These are phyloP conservation scores for Wallacemonas rigidus DNA, from an alignment of 208 protist species.

Conservation along the genomic window DNA sequence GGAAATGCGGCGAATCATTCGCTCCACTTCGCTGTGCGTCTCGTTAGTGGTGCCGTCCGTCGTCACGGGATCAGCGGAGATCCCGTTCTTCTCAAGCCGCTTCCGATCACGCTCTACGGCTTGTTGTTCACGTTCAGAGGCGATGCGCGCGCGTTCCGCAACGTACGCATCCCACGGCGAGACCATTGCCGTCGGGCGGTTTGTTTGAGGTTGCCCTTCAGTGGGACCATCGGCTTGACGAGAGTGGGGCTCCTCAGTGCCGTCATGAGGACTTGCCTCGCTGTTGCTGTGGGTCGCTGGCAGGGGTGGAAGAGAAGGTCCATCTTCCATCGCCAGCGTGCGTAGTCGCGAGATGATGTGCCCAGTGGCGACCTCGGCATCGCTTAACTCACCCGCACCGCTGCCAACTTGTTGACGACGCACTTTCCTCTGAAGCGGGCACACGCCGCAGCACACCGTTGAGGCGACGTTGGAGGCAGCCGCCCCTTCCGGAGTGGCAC, in stretches of 20 bases:
- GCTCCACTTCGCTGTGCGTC: not conserved
- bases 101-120: conserved; percentile 2
- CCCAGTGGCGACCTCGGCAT: not conserved
- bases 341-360: not conserved
- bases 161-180: conserved; percentile 8
- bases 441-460: conserved; percentile 10
- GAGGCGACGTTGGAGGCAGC: too few species aligned
- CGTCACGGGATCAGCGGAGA: not conserved
- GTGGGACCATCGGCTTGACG: too few species aligned
- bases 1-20: not conserved
- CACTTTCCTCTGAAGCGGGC: not conserved
- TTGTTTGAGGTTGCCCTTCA: too few species aligned
- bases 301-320: not conserved
- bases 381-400: not conserved
- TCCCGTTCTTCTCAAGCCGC: conserved; percentile 7
- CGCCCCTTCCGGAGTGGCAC: not conserved
- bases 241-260: too few species aligned
- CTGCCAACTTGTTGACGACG: not conserved
- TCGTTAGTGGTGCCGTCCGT: not conserved
- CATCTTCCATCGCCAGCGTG: not conserved
- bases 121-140: conserved; percentile 10
- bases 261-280: too few species aligned
- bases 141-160: not conserved
- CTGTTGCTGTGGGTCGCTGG: not conserved
- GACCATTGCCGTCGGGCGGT: not conserved